Evolutionary conservation across 306 rosid species (phyloP).

Genomic region (Clitoria ternatea): DNA sequence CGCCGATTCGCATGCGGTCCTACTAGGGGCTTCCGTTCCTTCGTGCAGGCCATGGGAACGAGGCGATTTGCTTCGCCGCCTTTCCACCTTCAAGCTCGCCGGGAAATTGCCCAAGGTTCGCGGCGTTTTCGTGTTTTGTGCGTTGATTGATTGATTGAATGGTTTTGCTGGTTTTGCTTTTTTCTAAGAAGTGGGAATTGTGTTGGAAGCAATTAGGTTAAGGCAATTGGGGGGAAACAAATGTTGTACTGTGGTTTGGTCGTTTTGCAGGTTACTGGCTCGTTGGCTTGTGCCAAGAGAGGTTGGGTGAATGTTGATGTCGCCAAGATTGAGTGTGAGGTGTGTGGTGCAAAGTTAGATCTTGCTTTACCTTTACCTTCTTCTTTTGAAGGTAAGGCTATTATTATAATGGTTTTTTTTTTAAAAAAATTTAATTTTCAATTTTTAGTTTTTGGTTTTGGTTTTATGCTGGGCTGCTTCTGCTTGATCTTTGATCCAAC

Average conservation of each 20-base stretch:
- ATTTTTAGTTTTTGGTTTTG: not conserved
- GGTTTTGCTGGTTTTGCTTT: too few relatives aligned
- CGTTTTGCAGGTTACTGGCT: conserved; percentile 43
- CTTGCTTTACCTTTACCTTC: conserved; percentile 40
- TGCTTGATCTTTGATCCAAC: not conserved
- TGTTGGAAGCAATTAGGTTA: conserved; percentile 5
- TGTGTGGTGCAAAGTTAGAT: conserved; percentile 56
- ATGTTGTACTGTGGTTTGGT: not conserved
- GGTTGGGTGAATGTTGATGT: conserved; percentile 86
- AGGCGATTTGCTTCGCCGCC: conserved; percentile 88
- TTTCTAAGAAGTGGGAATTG: not conserved
- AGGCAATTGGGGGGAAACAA: not conserved
- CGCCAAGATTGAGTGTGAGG: conserved; percentile 75
- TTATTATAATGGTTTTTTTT: not conserved
- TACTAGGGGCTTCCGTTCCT: conserved; percentile 47
- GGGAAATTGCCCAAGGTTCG: conserved; percentile 90
- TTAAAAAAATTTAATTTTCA: too few relatives aligned
- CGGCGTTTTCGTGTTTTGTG: not conserved
- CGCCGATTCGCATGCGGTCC: conserved; percentile 59
- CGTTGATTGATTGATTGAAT: not conserved
- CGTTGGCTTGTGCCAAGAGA: conserved; percentile 83
- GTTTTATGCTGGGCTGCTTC: conserved; percentile 5
- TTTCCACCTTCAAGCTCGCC: conserved; percentile 79
- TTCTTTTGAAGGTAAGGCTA: conserved; percentile 37
- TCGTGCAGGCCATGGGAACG: conserved; percentile 97